Evolutionary conservation across 169 alveolate species (phyloP).

Genomic region (Eimeria praecox): DNA sequence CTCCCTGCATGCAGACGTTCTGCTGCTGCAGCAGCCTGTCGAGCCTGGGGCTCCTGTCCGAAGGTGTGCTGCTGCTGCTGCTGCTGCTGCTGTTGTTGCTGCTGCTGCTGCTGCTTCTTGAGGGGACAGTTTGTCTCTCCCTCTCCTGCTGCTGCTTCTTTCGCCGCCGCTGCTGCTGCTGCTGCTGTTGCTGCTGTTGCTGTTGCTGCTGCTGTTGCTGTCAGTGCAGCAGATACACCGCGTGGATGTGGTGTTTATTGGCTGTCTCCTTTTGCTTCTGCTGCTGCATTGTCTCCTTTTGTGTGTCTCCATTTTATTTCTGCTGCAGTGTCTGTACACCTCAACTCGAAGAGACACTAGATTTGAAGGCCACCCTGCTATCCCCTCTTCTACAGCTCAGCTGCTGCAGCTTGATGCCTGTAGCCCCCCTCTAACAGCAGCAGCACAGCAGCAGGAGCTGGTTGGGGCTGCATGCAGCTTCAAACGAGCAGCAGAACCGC

Average conservation of each 20-base stretch:
- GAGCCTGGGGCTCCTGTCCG: slow-evolving; percentile 29
- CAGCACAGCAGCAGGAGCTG: neutral
- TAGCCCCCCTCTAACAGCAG: slow-evolving; percentile 21
- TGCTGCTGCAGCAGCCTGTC: neutral
- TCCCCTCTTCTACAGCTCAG: slow-evolving; percentile 63
- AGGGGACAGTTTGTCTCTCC: too few relatives aligned
- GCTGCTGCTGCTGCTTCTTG: neutral
- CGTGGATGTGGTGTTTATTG: neutral
- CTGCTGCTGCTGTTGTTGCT: neutral
- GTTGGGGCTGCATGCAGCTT: slow-evolving; percentile 23
- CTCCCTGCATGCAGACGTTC: neutral
- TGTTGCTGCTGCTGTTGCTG: neutral
- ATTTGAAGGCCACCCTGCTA: neutral
- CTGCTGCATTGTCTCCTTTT: neutral
- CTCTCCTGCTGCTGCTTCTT: neutral
- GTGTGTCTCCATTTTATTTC: neutral
- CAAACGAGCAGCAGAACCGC: neutral
- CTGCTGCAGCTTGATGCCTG: slow-evolving; percentile 63
- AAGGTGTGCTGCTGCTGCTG: neutral
- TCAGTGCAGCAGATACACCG: neutral
- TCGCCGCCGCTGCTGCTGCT: neutral
- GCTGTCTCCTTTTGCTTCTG: too few relatives aligned
- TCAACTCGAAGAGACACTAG: neutral
- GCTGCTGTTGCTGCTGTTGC: slow-evolving; percentile 17
- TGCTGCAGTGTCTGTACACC: slow-evolving; percentile 6